Conservation (phyloP, 192 early-diverging fungal genomes). For the Coemansia pectinata region DNA sequence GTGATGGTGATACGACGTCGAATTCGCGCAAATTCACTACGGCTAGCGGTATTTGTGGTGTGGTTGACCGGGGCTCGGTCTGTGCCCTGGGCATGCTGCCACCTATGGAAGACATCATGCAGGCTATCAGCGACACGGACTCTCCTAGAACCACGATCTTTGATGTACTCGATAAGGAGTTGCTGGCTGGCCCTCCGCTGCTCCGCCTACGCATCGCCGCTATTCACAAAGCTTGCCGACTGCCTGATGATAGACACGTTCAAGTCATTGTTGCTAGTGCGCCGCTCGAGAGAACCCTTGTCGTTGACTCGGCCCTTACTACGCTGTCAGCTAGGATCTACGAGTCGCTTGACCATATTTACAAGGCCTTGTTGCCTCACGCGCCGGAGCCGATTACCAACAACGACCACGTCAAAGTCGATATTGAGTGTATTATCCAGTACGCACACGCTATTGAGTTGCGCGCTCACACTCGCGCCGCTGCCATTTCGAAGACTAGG, state of each 20-base stretch:
- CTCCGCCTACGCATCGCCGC: slow-evolving; percentile 21
- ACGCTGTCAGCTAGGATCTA: slow-evolving; percentile 32
- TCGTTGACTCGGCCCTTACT: slow-evolving; percentile 49
- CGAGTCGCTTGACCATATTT: slow-evolving; percentile 26
- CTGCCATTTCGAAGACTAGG: background rate
- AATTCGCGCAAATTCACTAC: slow-evolving; percentile 35
- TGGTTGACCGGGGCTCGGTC: slow-evolving; percentile 27
- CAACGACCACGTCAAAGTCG: slow-evolving; percentile 27
- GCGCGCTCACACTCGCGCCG: slow-evolving; percentile 7
- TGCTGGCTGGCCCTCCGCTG: slow-evolving; percentile 14
- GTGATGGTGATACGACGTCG: background rate
- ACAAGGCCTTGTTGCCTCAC: slow-evolving; percentile 26
- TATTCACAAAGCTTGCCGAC: background rate
- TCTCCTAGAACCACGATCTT: slow-evolving; percentile 44
- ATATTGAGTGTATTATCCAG: slow-evolving; percentile 41
- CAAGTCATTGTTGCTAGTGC: slow-evolving; percentile 27
- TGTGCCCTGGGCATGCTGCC: slow-evolving; percentile 46
- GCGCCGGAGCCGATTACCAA: slow-evolving; percentile 24
- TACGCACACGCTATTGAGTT: slow-evolving; percentile 32
- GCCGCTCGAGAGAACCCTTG: slow-evolving; percentile 31
- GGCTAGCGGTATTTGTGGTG: slow-evolving; percentile 43
- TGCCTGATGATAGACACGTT: slow-evolving; percentile 26
- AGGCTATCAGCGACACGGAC: slow-evolving; percentile 23
- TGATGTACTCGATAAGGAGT: slow-evolving; percentile 33
- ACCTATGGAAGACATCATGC: slow-evolving; percentile 48